A percentile compares a stretch with the other conserved stretches of the same genome.
Conservation (phyloP, 2,329 filamentous ascomycete species). For the Lasiodiplodia hormozganensis region DNA sequence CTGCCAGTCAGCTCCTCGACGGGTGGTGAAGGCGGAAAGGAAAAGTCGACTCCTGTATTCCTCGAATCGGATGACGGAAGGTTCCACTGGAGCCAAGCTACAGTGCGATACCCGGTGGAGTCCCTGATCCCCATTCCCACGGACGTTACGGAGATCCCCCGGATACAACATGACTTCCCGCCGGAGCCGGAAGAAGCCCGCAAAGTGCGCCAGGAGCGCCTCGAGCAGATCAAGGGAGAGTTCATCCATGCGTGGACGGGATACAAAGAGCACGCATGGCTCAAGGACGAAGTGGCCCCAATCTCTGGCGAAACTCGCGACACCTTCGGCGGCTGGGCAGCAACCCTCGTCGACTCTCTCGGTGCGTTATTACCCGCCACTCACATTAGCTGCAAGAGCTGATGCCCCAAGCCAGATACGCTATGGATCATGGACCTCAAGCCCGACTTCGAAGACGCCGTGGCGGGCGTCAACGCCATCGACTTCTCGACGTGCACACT, state of each 20-base stretch:
- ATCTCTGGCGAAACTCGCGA: constrained; percentile 60
- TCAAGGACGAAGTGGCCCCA: constrained; percentile 68
- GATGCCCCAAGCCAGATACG: constrained; percentile 65
- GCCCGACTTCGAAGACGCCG: constrained; percentile 80
- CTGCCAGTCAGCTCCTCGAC: constrained; percentile 24
- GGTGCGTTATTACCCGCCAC: neutral
- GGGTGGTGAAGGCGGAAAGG: neutral
- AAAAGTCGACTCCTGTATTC: neutral
- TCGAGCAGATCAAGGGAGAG: constrained; percentile 40
- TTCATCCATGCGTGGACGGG: constrained; percentile 57
- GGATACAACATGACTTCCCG: constrained; percentile 42
- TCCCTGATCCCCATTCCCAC: constrained; percentile 39
- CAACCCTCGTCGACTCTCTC: constrained; percentile 67
- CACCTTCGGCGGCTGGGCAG: constrained; percentile 71
- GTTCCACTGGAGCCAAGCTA: constrained; percentile 43
- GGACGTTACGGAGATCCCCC: constrained; percentile 39
- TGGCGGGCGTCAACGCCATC: constrained; percentile 72
- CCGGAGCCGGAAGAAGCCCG: constrained; percentile 34
- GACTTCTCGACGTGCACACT: constrained; percentile 79
- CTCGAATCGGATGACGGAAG: constrained; percentile 1
- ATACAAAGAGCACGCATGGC: constrained; percentile 70
- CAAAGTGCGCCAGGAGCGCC: constrained; percentile 37
- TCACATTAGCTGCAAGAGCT: too few relatives aligned
- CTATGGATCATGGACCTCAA: constrained; percentile 85
- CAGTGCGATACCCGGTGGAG: constrained; percentile 39